Percentiles rank a stretch among this genome's conserved stretches.
Evolutionary conservation across 2,329 filamentous ascomycete species (phyloP).

Genomic region (Fonsecaea erecta): DNA sequence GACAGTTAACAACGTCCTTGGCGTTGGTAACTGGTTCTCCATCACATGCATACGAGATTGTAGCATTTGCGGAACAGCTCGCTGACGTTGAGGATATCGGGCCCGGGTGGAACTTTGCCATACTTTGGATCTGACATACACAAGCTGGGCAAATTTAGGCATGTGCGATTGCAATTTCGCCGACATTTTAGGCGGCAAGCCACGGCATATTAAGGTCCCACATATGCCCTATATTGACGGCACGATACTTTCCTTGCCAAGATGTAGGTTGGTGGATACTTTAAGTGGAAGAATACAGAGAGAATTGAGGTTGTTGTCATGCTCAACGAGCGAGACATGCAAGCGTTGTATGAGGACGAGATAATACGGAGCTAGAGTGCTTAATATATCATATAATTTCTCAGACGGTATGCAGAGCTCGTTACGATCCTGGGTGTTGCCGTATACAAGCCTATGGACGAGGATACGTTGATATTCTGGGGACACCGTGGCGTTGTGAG

Average conservation of each 20-base stretch:
- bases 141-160: conserved; percentile 19
- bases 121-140: conserved; percentile 19
- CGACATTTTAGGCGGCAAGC: conserved; percentile 16
- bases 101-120: conserved; percentile 20
- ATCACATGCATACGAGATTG: conserved; percentile 16
- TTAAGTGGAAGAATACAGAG: conserved; percentile 5
- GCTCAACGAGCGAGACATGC: conserved; percentile 19
- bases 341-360: conserved; percentile 8
- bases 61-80: conserved; percentile 16
- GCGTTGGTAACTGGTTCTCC: conserved; percentile 12
- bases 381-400: conserved; percentile 9
- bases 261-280: conserved; percentile 10
- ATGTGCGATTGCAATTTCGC: conserved; percentile 22
- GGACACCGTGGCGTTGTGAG: too few relatives aligned
- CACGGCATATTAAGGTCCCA: conserved; percentile 9
- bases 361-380: conserved; percentile 17
- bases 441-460: too few relatives aligned
- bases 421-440: too few relatives aligned
- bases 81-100: conserved; percentile 17
- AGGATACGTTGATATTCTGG: too few relatives aligned
- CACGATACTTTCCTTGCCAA: conserved; percentile 15
- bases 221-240: conserved; percentile 20
- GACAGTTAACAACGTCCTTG: conserved; percentile 19
- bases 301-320: conserved; percentile 19
- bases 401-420: too few relatives aligned